A percentile compares a stretch with the other conserved stretches of the same genome.
These are phyloP conservation scores for Yamadazyma endophytica DNA, from an alignment of 805 yeast species.

Conservation along the genomic window DNA sequence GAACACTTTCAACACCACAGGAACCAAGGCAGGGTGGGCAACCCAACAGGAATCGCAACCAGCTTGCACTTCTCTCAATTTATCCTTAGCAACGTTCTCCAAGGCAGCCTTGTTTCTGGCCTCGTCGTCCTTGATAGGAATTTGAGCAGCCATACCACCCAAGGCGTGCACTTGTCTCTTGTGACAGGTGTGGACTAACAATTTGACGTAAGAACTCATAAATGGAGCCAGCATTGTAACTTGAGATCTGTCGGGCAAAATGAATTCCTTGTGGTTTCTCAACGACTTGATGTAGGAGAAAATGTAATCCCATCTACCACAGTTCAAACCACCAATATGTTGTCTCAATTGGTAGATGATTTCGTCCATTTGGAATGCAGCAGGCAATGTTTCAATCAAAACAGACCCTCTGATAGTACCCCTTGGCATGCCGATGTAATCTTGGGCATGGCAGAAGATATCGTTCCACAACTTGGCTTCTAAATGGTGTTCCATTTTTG, in stretches of 20 bases:
- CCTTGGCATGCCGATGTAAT: constrained; percentile 59
- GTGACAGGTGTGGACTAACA: constrained; percentile 71
- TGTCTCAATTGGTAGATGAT: constrained; percentile 71
- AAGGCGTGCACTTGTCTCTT: constrained; percentile 78
- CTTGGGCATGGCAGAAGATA: constrained; percentile 72
- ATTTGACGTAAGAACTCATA: constrained; percentile 73
- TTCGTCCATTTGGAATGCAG: constrained; percentile 85
- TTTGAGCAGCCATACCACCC: constrained; percentile 91
- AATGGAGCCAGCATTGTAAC: constrained; percentile 80
- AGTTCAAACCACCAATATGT: constrained; percentile 76
- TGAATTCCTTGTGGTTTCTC: constrained; percentile 61
- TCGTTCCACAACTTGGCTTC: constrained; percentile 86
- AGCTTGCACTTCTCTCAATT: constrained; percentile 68
- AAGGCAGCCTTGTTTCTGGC: constrained; percentile 62
- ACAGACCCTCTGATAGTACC: constrained; percentile 82
- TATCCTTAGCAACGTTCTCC: constrained; percentile 70
- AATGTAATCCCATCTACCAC: constrained; percentile 90
- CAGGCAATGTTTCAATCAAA: constrained; percentile 78
- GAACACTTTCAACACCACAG: constrained; percentile 68
- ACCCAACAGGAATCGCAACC: constrained; percentile 92
- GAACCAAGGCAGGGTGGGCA: constrained; percentile 80
- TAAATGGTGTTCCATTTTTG: constrained; percentile 82
- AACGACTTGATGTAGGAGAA: constrained; percentile 75
- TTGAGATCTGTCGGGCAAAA: constrained; percentile 74
- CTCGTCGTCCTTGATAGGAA: constrained; percentile 71